phyloP scores from a whole-genome alignment of 352 stramenopile species.

The Bremia lactucae region DNA sequence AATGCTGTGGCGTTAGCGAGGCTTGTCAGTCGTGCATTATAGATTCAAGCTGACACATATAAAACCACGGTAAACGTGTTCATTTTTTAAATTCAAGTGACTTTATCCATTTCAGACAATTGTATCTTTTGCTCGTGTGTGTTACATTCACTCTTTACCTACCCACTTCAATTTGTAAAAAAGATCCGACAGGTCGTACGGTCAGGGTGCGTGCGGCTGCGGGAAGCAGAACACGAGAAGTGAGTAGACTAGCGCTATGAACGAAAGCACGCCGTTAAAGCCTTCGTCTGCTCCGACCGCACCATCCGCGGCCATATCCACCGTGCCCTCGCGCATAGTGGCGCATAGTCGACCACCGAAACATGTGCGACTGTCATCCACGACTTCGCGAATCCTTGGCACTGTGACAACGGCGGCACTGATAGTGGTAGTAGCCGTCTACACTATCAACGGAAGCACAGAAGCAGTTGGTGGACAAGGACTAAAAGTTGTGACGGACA shows the following conservation, averaged over 20 bases:
- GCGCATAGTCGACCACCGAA: neutral
- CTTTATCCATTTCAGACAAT: too few relatives aligned
- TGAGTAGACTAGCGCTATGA: conserved; percentile 10
- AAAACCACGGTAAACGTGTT: too few relatives aligned
- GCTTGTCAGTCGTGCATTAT: conserved; percentile 25
- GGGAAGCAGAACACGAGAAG: neutral
- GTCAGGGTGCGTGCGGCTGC: neutral
- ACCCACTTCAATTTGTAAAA: conserved; percentile 3
- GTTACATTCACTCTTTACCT: too few relatives aligned
- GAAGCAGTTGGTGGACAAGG: conserved; percentile 2
- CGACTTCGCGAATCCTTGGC: conserved; percentile 20
- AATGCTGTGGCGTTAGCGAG: conserved; percentile 25
- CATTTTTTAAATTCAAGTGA: neutral
- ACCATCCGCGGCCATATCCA: conserved; percentile 13
- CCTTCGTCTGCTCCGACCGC: conserved; percentile 13
- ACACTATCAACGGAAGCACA: conserved; percentile 16
- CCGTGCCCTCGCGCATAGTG: conserved; percentile 3
- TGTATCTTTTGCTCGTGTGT: too few relatives aligned
- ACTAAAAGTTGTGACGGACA: too few relatives aligned
- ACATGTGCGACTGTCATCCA: conserved; percentile 1
- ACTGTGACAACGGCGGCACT: conserved; percentile 12
- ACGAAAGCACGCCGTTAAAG: conserved; percentile 42
- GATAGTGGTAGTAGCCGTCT: conserved; percentile 18
- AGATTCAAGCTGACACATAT: neutral
- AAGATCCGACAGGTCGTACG: conserved; percentile 16